A percentile compares a stretch with the other conserved stretches of the same genome.
Evolutionary conservation across 768 basidiomycete species (phyloP).

Genomic region (Serendipita sp.): DNA sequence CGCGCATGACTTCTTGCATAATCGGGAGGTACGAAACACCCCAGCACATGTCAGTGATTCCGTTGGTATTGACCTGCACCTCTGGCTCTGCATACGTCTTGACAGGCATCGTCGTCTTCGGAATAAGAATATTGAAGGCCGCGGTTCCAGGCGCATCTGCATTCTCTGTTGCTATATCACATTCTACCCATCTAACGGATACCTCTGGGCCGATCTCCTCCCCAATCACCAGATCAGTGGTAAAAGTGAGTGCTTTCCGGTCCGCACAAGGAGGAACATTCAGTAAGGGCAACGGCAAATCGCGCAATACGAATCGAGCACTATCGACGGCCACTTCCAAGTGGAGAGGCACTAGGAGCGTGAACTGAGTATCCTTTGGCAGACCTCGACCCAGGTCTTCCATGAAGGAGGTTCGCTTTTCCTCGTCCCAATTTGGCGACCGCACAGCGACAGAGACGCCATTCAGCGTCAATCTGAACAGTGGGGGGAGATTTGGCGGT

Average conservation of each 20-base stretch:
- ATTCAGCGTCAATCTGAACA: constrained; percentile 49
- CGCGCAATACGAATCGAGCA: constrained; percentile 51
- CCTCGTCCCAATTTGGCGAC: constrained; percentile 40
- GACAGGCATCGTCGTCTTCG: constrained; percentile 89
- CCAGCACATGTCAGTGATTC: constrained; percentile 68
- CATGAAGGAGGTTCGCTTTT: constrained; percentile 45
- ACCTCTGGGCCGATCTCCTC: constrained; percentile 63
- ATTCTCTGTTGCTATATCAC: constrained; percentile 40
- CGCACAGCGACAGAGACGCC: constrained; percentile 40
- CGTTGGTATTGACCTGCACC: constrained; percentile 46
- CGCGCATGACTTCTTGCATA: constrained; percentile 70
- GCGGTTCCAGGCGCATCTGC: constrained; percentile 34
- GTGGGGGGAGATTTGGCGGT: constrained; percentile 34
- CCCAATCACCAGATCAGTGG: constrained; percentile 65
- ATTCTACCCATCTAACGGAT: constrained; percentile 58
- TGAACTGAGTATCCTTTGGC: constrained; percentile 52
- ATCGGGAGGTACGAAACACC: constrained; percentile 74
- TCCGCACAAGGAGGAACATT: constrained; percentile 39
- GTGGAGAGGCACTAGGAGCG: constrained; percentile 70
- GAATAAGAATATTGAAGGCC: constrained; percentile 44
- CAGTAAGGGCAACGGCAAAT: constrained; percentile 80
- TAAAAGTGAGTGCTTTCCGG: constrained; percentile 40
- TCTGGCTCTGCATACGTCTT: constrained; percentile 75
- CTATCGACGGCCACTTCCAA: constrained; percentile 48
- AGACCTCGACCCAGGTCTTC: constrained; percentile 48